These are phyloP conservation scores for Pascua sp. DNA, from an alignment of 1,284 basidiomycete species.

Conservation along the genomic window DNA sequence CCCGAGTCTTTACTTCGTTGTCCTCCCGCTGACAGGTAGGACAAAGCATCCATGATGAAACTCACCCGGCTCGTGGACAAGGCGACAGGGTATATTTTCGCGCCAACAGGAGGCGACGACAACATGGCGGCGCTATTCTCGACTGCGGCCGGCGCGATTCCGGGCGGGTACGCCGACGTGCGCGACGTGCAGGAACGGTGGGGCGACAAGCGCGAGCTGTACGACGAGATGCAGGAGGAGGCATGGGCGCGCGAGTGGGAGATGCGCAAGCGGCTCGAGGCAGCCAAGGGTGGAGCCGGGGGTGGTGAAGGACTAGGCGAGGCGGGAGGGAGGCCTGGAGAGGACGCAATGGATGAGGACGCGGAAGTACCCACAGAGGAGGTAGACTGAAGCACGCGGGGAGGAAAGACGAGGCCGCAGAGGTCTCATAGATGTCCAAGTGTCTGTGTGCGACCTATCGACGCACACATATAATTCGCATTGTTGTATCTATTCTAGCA, in stretches of 20 bases:
- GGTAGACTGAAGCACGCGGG: no score
- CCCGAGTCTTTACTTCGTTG: background rate
- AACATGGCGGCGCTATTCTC: conserved; percentile 67
- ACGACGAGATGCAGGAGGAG: conserved; percentile 69
- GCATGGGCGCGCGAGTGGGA: conserved; percentile 50
- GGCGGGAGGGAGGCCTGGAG: no score
- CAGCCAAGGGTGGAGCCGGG: background rate
- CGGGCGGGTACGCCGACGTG: conserved; percentile 58
- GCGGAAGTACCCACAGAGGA: no score
- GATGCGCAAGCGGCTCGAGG: conserved; percentile 18
- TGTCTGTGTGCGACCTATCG: no score
- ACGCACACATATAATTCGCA: no score
- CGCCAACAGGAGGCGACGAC: conserved; percentile 55
- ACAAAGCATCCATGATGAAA: conserved; percentile 88
- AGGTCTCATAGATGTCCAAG: no score
- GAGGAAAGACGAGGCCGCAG: no score
- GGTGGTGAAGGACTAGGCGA: no score
- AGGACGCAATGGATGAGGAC: no score
- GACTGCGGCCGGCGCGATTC: conserved; percentile 60
- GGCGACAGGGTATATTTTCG: conserved; percentile 81
- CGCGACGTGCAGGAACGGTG: conserved; percentile 84
- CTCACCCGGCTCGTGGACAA: conserved; percentile 77
- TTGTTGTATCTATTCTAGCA: no score
- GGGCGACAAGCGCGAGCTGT: conserved; percentile 72
- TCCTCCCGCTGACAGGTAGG: conserved; percentile 36